Evolutionary conservation across 2,329 filamentous ascomycete genomes (phyloP).

Genomic region (Aspergillus fijiensis): DNA sequence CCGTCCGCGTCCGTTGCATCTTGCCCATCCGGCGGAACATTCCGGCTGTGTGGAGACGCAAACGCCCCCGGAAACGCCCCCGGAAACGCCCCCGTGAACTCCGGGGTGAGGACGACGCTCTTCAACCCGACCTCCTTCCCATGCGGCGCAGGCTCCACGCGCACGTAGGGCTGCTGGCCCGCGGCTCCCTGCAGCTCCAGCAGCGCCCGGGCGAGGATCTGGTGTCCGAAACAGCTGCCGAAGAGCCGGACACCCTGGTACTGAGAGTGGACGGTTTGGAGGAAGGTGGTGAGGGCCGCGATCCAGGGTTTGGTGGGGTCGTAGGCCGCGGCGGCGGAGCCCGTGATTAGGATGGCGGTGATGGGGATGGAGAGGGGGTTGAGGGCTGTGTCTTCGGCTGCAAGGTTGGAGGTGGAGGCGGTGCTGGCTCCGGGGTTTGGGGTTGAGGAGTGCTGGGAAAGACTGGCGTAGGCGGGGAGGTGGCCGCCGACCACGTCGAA

Average conservation of each 20-base stretch:
- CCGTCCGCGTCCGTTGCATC: neutral
- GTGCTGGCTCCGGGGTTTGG: conserved; percentile 4
- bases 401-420: neutral
- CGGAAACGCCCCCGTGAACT: conserved; percentile 12
- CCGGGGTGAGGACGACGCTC: conserved; percentile 23
- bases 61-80: neutral
- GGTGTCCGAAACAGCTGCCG: conserved; percentile 38
- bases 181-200: conserved; percentile 6
- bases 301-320: conserved; percentile 32
- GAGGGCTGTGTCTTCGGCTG: too few relatives aligned
- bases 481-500: conserved; percentile 35
- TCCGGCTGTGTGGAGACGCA: too few relatives aligned
- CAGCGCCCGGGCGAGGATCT: conserved; percentile 25
- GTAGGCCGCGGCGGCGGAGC: conserved; percentile 30
- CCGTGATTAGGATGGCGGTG: conserved; percentile 35
- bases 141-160: conserved; percentile 20
- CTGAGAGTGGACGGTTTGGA: conserved; percentile 25
- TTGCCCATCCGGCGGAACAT: neutral
- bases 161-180: neutral
- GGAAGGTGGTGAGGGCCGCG: conserved; percentile 24
- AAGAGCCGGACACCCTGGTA: conserved; percentile 34
- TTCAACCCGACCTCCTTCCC: conserved; percentile 35
- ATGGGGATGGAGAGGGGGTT: conserved; percentile 19
- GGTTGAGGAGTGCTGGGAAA: conserved; percentile 14
- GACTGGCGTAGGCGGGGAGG: conserved; percentile 25